These are phyloP conservation scores for Xanthoparmelia taractica DNA, from an alignment of 495 filamentous ascomycete genomes.

Conservation along the genomic window DNA sequence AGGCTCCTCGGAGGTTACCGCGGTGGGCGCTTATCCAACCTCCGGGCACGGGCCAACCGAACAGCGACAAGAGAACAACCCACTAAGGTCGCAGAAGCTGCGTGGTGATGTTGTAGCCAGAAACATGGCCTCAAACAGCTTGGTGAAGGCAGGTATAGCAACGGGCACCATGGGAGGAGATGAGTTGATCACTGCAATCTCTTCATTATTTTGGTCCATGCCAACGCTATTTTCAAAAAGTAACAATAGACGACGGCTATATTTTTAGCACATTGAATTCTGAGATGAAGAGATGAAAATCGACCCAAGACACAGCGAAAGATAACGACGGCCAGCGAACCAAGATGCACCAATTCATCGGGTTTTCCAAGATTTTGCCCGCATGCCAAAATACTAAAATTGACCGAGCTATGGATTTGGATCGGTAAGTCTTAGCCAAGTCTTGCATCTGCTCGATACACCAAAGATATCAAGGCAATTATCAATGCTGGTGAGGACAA, in stretches of 20 bases:
- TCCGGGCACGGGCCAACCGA: conserved; percentile 6
- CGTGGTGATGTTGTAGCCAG: conserved; percentile 1
- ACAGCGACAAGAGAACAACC: conserved; percentile 11
- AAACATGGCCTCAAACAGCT: neutral
- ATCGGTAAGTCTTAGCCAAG: neutral
- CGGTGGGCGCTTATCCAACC: conserved; percentile 22
- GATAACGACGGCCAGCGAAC: neutral
- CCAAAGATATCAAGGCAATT: too few species aligned
- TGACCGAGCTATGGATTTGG: neutral
- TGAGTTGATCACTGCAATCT: conserved; percentile 12
- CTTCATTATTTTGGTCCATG: neutral
- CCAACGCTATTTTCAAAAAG: neutral
- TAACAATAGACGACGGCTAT: neutral
- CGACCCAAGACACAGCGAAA: neutral
- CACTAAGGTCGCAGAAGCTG: conserved; percentile 14
- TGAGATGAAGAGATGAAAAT: neutral
- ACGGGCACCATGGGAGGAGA: conserved; percentile 9
- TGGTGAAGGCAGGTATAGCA: conserved; percentile 9
- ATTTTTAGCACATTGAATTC: neutral
- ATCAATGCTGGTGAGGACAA: neutral
- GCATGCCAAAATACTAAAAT: neutral
- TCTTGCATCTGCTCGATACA: neutral
- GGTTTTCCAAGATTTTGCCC: neutral
- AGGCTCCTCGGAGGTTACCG: conserved; percentile 26
- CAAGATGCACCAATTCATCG: neutral